Conservation (phyloP, 2,329 filamentous ascomycete species). For the Aspergillus novoparasiticus region DNA sequence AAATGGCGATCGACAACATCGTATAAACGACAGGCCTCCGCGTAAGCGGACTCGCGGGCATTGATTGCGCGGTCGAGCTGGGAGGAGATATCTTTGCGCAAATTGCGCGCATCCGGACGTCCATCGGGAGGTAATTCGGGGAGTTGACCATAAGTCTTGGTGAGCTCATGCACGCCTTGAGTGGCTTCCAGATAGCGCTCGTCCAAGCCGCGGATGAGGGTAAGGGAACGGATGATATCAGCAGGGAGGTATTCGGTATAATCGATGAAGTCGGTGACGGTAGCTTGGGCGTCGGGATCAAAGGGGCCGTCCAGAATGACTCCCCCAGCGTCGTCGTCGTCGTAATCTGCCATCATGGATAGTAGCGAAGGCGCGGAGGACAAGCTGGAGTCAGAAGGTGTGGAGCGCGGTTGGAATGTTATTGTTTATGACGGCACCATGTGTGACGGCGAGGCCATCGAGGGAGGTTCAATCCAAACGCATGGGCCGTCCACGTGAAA, state of each 20-base stretch:
- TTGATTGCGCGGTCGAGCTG: conserved; percentile 58
- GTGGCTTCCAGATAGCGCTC: conserved; percentile 47
- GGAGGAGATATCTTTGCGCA: conserved; percentile 60
- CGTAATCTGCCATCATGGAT: conserved; percentile 42
- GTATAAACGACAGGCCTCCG: conserved; percentile 59
- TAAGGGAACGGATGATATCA: conserved; percentile 64
- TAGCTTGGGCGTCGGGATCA: conserved; percentile 67
- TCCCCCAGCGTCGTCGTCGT: conserved; percentile 45
- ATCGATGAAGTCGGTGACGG: conserved; percentile 68
- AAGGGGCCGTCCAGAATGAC: conserved; percentile 52
- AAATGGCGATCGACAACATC: conserved; percentile 61
- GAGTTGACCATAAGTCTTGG: conserved; percentile 49
- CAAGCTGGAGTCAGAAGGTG: conserved; percentile 8
- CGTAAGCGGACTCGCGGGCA: conserved; percentile 58
- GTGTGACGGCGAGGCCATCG: conserved; percentile 23
- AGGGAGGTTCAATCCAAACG: conserved; percentile 16
- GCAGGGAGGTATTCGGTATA: conserved; percentile 71
- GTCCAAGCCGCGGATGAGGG: conserved; percentile 58
- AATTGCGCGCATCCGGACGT: conserved; percentile 53
- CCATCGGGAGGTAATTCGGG: conserved; percentile 52
- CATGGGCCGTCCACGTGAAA: conserved; percentile 14
- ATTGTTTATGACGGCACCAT: conserved; percentile 23
- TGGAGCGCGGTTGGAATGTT: conserved; percentile 14
- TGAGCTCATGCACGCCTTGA: conserved; percentile 45
- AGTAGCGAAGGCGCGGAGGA: conserved; percentile 10